Percentiles rank a stretch among this genome's conserved stretches.
phyloP scores from a whole-genome alignment of 176 grass and related monocot species.

The Tillandsia fasciculata region DNA sequence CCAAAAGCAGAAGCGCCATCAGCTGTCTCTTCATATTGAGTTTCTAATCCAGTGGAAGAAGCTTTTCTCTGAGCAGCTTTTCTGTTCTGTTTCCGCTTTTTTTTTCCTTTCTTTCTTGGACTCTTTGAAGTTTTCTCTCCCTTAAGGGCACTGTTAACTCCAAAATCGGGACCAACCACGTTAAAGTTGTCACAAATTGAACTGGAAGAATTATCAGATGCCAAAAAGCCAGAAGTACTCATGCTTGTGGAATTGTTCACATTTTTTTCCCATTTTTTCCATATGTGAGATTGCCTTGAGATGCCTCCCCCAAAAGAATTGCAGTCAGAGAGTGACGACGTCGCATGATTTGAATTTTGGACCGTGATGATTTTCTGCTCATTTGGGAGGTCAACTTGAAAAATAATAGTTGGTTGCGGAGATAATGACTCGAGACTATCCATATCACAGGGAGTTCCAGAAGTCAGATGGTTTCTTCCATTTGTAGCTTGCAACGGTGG shows the following conservation, averaged over 20 bases:
- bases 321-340: background rate
- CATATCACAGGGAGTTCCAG: conserved; percentile 3
- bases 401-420: conserved; percentile 5
- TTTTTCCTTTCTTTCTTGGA: conserved; percentile 66
- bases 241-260: conserved; percentile 24
- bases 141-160: conserved; percentile 33
- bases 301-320: background rate
- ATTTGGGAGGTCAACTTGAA: background rate
- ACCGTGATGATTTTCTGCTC: background rate
- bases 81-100: conserved; percentile 54
- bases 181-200: conserved; percentile 14
- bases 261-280: conserved; percentile 18
- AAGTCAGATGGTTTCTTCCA: background rate
- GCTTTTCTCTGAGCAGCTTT: conserved; percentile 22
- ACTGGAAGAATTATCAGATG: conserved; percentile 28
- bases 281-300: background rate
- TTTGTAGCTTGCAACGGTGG: background rate
- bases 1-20: conserved; percentile 6
- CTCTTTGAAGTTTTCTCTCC: conserved; percentile 24
- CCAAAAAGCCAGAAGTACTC: conserved; percentile 11
- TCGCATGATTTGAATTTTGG: conserved; percentile 7
- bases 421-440: background rate
- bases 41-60: conserved; percentile 23
- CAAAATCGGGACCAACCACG: conserved; percentile 29
- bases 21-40: conserved; percentile 28